Conservation (phyloP, 225 moss, liverwort and hornwort species). For the Physcomitrium patens region DNA sequence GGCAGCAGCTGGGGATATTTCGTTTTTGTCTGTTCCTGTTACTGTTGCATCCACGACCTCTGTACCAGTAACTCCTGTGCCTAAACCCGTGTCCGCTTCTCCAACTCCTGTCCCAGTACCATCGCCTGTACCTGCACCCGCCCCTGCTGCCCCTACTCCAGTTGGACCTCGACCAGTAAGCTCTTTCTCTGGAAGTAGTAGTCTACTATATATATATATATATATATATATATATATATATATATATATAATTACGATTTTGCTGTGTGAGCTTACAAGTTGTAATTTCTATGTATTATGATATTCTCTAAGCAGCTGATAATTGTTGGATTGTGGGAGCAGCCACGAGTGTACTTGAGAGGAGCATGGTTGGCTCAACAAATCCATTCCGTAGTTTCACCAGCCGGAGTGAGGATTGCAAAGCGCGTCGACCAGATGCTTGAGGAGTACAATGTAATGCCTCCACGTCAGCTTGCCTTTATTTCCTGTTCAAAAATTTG, state of each 20-base stretch:
- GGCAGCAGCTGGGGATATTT: slow-evolving; percentile 43
- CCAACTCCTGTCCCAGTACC: slow-evolving; percentile 38
- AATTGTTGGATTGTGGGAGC: slow-evolving; percentile 47
- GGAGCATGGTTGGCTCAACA: slow-evolving; percentile 72
- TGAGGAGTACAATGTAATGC: slow-evolving; percentile 82
- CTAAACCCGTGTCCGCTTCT: slow-evolving; percentile 42
- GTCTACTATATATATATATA: too few species aligned
- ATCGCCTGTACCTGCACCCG: slow-evolving; percentile 36
- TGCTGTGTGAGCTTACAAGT: background rate
- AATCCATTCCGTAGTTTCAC: slow-evolving; percentile 73
- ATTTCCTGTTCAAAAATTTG: slow-evolving; percentile 5
- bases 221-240: too few species aligned
- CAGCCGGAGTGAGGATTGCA: slow-evolving; percentile 87
- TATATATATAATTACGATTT: slow-evolving; percentile 3
- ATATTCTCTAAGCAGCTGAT: slow-evolving; percentile 15
- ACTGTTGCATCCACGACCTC: slow-evolving; percentile 48
- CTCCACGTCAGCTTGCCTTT: slow-evolving; percentile 16
- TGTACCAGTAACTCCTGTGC: slow-evolving; percentile 43
- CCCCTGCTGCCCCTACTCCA: slow-evolving; percentile 45
- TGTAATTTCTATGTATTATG: slow-evolving; percentile 3
- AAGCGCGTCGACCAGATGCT: slow-evolving; percentile 96
- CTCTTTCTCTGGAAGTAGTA: too few species aligned
- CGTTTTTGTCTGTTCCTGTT: slow-evolving; percentile 54
- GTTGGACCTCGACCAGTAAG: slow-evolving; percentile 82
- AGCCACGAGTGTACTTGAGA: slow-evolving; percentile 90